These are phyloP conservation scores for Ananas comosus DNA, from an alignment of 176 grass and related monocot genomes.

Conservation along the genomic window DNA sequence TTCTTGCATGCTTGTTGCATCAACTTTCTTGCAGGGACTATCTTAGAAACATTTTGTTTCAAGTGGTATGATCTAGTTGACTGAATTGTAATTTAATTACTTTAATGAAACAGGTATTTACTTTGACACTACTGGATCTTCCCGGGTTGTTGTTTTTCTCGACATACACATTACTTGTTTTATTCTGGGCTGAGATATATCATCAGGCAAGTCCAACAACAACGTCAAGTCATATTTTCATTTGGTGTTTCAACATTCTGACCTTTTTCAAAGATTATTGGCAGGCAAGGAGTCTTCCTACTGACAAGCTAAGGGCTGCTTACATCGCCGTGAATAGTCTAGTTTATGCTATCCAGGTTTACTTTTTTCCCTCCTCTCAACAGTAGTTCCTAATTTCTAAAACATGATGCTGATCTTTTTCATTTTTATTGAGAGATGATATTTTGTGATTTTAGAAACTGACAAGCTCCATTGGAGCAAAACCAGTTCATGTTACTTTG, in stretches of 20 bases:
- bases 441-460: too few relatives aligned
- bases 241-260: slow-evolving; percentile 5
- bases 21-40: not conserved
- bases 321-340: slow-evolving; percentile 50
- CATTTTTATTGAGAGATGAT: not conserved
- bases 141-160: slow-evolving; percentile 91
- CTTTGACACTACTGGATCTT: slow-evolving; percentile 50
- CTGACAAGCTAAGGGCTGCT: slow-evolving; percentile 54
- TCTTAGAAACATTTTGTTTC: not conserved
- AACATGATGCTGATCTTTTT: not conserved
- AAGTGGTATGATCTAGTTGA: not conserved
- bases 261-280: slow-evolving; percentile 8
- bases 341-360: slow-evolving; percentile 79
- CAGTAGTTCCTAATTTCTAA: not conserved
- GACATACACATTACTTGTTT: slow-evolving; percentile 79
- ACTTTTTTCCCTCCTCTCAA: not conserved
- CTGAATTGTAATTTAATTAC: not conserved
- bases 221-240: slow-evolving; percentile 1
- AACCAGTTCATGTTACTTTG: too few relatives aligned
- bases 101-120: slow-evolving; percentile 51
- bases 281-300: slow-evolving; percentile 64
- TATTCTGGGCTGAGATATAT: slow-evolving; percentile 99
- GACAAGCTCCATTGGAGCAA: too few relatives aligned
- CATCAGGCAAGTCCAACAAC: slow-evolving; percentile 46
- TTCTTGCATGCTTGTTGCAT: too few relatives aligned